Evolutionary conservation across 768 basidiomycete species (phyloP).

Genomic region (Hydnomerulius pinastri): DNA sequence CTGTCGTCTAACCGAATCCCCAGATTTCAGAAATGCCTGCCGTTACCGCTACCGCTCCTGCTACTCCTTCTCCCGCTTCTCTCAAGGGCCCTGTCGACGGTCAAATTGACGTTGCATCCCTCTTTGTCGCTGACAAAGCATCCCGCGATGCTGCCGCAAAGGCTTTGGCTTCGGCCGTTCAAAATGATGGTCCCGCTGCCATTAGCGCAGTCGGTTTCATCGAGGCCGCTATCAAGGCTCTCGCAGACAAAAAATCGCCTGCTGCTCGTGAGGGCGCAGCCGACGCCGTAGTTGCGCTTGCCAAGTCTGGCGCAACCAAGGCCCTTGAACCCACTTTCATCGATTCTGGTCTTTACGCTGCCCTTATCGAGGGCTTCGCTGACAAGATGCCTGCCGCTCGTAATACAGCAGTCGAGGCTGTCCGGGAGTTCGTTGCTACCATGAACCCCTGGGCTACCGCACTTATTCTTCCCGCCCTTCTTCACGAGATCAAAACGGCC

Average conservation of each 20-base stretch:
- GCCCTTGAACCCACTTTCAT: constrained; percentile 90
- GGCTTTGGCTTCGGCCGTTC: constrained; percentile 67
- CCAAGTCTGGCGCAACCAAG: constrained; percentile 69
- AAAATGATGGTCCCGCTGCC: constrained; percentile 84
- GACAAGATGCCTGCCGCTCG: constrained; percentile 92
- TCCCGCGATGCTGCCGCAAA: constrained; percentile 71
- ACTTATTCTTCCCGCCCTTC: constrained; percentile 82
- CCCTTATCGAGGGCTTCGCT: constrained; percentile 89
- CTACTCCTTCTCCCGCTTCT: constrained; percentile 61
- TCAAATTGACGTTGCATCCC: constrained; percentile 69
- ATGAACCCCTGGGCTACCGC: constrained; percentile 90
- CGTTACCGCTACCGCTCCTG: constrained; percentile 64
- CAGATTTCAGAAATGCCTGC: constrained; percentile 78
- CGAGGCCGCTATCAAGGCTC: constrained; percentile 78
- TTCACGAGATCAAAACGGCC: constrained; percentile 91
- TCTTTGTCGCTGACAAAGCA: constrained; percentile 86
- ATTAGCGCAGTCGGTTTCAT: constrained; percentile 70
- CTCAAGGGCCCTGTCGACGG: constrained; percentile 72
- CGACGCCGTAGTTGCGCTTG: constrained; percentile 63
- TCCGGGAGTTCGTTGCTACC: constrained; percentile 67
- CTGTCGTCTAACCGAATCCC: constrained; percentile 2
- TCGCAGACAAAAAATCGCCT: constrained; percentile 94
- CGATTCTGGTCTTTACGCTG: constrained; percentile 81
- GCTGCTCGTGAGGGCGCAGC: constrained; percentile 90
- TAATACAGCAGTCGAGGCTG: constrained; percentile 82